A percentile compares a stretch with the other conserved stretches of the same genome.
Conservation (phyloP, 768 basidiomycete genomes). For the Termitomyces sp. region DNA sequence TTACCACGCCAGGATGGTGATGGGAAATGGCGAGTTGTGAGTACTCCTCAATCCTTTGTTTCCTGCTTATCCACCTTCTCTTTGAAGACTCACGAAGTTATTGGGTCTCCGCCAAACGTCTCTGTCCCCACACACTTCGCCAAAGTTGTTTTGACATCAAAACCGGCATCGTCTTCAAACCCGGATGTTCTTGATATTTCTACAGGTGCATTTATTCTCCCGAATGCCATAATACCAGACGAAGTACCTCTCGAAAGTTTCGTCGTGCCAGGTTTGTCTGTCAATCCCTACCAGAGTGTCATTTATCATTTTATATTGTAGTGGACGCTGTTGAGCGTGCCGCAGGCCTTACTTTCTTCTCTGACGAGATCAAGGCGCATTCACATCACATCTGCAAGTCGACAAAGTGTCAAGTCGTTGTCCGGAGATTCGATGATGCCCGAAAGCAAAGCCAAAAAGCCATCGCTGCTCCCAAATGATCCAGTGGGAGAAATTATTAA, state of each 20-base stretch:
- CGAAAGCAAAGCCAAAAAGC: constrained; percentile 61
- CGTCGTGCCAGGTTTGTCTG: constrained; percentile 65
- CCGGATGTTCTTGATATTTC: constrained; percentile 73
- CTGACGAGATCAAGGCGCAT: constrained; percentile 64
- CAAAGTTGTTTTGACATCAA: constrained; percentile 83
- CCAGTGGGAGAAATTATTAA: constrained; percentile 5
- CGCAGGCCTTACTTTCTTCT: constrained; percentile 85
- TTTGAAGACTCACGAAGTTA: constrained; percentile 84
- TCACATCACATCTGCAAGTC: constrained; percentile 88
- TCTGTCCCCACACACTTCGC: constrained; percentile 98
- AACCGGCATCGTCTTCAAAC: constrained; percentile 66
- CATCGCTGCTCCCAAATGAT: constrained; percentile 46
- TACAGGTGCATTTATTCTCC: constrained; percentile 92
- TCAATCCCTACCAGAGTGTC: background rate
- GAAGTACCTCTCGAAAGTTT: constrained; percentile 77
- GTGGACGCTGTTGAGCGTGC: constrained; percentile 92
- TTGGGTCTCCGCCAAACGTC: constrained; percentile 86
- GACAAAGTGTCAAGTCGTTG: constrained; percentile 82
- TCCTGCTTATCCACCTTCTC: background rate
- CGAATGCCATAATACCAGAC: constrained; percentile 90
- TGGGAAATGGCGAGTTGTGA: constrained; percentile 93
- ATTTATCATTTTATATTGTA: constrained; percentile 22
- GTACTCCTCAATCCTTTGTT: constrained; percentile 24
- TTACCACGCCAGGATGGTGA: constrained; percentile 80
- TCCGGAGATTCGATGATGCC: constrained; percentile 88